Base-by-base conservation (phyloP, 345 rosid genomes). In the Microthlaspi erraticum region DNA sequence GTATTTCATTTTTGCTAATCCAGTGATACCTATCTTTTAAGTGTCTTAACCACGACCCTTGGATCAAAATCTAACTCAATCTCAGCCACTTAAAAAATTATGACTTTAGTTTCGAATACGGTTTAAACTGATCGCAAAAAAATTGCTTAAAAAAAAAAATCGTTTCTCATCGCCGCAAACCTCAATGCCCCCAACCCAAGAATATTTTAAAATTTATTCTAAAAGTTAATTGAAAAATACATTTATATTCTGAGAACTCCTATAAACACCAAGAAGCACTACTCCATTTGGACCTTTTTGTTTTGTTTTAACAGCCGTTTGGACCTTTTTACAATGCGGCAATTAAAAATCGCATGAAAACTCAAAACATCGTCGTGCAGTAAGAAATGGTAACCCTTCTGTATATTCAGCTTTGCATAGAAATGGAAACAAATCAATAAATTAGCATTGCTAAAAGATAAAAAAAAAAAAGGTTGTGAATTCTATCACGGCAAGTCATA, bases 401-500 rank as follows among this genome's bases (percentile, higher is more conserved):
- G 23, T 19, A 19, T 26, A 37, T 34, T 19, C 20, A 64, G 34
- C 68, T 48, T 48, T 33, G 14, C 17, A 17, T 11, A 17, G 5
- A 12, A 45, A 48, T 12, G 10, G 55, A 19, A 20, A 60, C 5
- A 32, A 42, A 38, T 2, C 5, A 60, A 60, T 8, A 32, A 60
- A 38, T 4, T 2, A 60, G 17, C 18, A 10, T 42, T 60, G n/a
- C 13, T 9, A 34, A 50, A 64, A 11, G 12, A 19, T 23, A 6
- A 2, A 51, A 64, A 64, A 6, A 2, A 51, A 64, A 64, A 6
- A 26, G 60, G 60, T 38, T 65, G 12, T 39, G 48, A 51, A 20
- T 51, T 65, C 60, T 65, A 51, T 65, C 70, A 65, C 60, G 70
- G 60, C 38, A 51, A 65, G 70, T 37, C 18, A 37, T 64, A n/a